Base-by-base conservation (phyloP, 2,329 filamentous ascomycete genomes). In the Aspergillus sp. region DNA sequence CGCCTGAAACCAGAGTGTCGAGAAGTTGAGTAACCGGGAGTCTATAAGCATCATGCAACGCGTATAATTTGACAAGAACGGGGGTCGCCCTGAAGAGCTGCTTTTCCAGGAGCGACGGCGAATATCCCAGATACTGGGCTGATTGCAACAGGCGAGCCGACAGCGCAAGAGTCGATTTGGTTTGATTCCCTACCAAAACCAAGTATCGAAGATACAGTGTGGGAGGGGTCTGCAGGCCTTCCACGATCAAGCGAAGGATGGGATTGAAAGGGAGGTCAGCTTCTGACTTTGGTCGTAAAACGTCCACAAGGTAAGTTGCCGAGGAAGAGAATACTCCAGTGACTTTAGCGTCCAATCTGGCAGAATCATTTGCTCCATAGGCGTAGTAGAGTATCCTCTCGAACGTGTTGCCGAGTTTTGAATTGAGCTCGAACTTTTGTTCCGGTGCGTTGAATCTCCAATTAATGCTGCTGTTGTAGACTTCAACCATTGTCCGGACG, bases 1-100 rank as follows among this genome's bases (percentile, higher is more conserved):
- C 87, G 58, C 82, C 86, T 41, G 86, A 79, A 23, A 96, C 85
- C 16, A 96, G 74, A 10, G 86, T 83, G 55, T 91, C 86, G 6
- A 96, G 76, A 2, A 97, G 75, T 21, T 81, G 78, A 29, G 92
- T 80, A 1, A 88, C 82, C 2, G 86, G 81, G 13, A 79, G 76
- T 61, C 83, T 85, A 70, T 89, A 91, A 6, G 74, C 71, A 55
- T 88, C 84, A 56, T 86, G 82, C 1, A 83, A 79, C 2, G 88
- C 88, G 66, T 89, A 93, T 1, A 96, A 74, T 46, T 90, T 85
- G 31, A 89, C 87, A 25, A 96, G 74, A 32, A 93, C 77, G 1
- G 89, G 88, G 1, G 88, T 85, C 16, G 85, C 84, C 67, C 92
- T 91, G 75, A 96, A 95, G 1, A 96, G 75, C 61, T 92, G 88